Base-by-base conservation (phyloP, 345 rosid species). In the Corchorus capsularis region DNA sequence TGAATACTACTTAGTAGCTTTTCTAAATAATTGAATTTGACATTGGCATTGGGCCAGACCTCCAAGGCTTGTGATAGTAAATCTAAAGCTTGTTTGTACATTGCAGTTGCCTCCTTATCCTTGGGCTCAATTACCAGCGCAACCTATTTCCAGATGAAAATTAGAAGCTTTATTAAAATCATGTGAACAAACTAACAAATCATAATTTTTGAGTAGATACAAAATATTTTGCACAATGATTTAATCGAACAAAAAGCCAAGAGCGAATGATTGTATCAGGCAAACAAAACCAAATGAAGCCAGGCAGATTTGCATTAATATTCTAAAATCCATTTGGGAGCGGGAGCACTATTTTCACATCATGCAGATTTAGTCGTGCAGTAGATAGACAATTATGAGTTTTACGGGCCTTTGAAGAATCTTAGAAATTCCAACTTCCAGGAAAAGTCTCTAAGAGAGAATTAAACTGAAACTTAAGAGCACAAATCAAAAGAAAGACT, bases 91-190 rank as follows among this genome's bases (percentile, higher is more conserved):
- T 96, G 98, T 82, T 87, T 92, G 80, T 96, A 96, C 98, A 96
- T 91, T 14, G 80, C 79, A 83, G 84, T 92, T 76, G 96, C 88
- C 86, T 96, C 99, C 87, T 90, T 94, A 77, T 91, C 99, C 91
- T 92, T 96, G n/a, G 99, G 97, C 85, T 96, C 99, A 83, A 93
- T 93, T 67, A 96, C 98, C 85, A 96, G 86, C 54, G 99, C 98
- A 83, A 96, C 99, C 99, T 96, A 89, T 81, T 61, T 80, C 71
- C 79, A 72, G 67, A 72, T 41, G 56, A 68, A n/a, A 71, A 66
- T 32, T 15, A 55, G 57, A 35, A 65, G 68, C 39, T 22, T 69
- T 14, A 46, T 45, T 69, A n/a, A 69, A 62, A 47, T 35, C 41
- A 74, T n/a, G 61, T 9, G 7, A 47, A 74, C 34, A 20, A 57